These are phyloP conservation scores for Paracorniculantispora psalliotae DNA, from an alignment of 2,329 filamentous ascomycete species.

Conservation along the genomic window DNA sequence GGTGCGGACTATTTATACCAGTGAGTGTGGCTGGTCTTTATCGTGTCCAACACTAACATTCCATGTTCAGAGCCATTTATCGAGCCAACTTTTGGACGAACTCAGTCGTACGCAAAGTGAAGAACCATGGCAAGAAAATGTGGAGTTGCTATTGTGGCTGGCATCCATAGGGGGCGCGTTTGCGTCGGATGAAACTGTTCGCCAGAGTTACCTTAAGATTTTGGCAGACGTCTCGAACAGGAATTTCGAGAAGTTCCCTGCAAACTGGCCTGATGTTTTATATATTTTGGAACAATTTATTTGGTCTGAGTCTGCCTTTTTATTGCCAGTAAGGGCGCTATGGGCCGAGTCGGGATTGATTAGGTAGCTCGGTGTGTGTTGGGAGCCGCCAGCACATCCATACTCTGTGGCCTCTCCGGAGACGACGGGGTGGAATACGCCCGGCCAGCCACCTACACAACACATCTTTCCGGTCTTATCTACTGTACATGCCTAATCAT, in stretches of 20 bases:
- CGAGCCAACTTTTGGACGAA: constrained; percentile 27
- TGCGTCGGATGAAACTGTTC: constrained; percentile 24
- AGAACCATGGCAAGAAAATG: constrained; percentile 27
- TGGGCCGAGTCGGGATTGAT: too few relatives aligned
- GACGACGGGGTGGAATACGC: too few relatives aligned
- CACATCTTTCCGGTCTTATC: too few relatives aligned
- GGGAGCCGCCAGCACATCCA: too few relatives aligned
- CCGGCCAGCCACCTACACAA: too few relatives aligned
- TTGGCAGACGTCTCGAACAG: constrained; percentile 18
- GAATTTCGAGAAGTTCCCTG: constrained; percentile 6
- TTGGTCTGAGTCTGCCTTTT: constrained; percentile 36
- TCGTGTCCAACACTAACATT: constrained; percentile 11
- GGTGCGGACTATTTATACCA: constrained; percentile 33
- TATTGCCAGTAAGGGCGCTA: constrained; percentile 24
- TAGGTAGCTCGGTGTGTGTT: too few relatives aligned
- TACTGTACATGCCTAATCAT: too few relatives aligned
- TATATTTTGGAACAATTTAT: constrained; percentile 30
- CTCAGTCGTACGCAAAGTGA: constrained; percentile 26
- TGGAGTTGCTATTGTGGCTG: constrained; percentile 32
- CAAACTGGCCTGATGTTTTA: constrained; percentile 25
- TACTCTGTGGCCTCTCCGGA: too few relatives aligned
- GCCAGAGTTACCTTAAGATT: constrained; percentile 25
- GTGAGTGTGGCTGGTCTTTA: too few relatives aligned
- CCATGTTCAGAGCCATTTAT: constrained; percentile 24
- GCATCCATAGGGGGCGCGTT: constrained; percentile 35